phyloP scores from a whole-genome alignment of 768 basidiomycete species.

The Tulasnella sp. region DNA sequence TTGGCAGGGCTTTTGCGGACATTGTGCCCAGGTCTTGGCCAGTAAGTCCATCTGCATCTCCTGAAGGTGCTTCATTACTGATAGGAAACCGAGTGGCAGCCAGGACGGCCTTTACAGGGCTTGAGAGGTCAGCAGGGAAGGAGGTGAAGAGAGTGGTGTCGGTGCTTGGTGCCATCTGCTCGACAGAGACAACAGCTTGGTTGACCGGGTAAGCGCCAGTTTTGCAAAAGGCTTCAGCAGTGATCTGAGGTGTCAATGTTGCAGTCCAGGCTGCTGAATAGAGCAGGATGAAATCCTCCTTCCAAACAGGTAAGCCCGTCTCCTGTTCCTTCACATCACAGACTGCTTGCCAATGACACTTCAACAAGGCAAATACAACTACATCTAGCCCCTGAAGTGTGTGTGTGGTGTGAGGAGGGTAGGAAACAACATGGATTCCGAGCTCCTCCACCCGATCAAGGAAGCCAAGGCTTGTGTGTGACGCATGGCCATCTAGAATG shows the following conservation, averaged over 20 bases:
- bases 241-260: constrained; percentile 23
- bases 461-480: constrained; percentile 31
- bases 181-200: constrained; percentile 24
- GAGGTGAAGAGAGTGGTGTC: not conserved
- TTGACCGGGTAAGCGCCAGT: constrained; percentile 33
- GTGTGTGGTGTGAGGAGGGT: constrained; percentile 37
- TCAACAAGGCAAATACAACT: constrained; percentile 5
- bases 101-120: not conserved
- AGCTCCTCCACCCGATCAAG: constrained; percentile 29
- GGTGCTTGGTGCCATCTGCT: constrained; percentile 26
- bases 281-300: constrained; percentile 30
- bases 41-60: not conserved
- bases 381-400: constrained; percentile 14
- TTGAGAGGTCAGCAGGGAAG: not conserved
- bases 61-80: not conserved
- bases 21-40: not conserved
- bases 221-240: constrained; percentile 28
- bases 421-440: constrained; percentile 33
- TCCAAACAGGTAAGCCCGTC: constrained; percentile 21
- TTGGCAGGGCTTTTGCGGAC: not conserved
- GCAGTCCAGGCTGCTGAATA: constrained; percentile 26
- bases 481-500: constrained; percentile 37
- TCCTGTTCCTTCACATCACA: constrained; percentile 22
- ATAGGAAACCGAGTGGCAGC: not conserved
- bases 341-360: constrained; percentile 9